Base-by-base conservation (phyloP, 495 filamentous ascomycete species). In the Glonium stellatum region DNA sequence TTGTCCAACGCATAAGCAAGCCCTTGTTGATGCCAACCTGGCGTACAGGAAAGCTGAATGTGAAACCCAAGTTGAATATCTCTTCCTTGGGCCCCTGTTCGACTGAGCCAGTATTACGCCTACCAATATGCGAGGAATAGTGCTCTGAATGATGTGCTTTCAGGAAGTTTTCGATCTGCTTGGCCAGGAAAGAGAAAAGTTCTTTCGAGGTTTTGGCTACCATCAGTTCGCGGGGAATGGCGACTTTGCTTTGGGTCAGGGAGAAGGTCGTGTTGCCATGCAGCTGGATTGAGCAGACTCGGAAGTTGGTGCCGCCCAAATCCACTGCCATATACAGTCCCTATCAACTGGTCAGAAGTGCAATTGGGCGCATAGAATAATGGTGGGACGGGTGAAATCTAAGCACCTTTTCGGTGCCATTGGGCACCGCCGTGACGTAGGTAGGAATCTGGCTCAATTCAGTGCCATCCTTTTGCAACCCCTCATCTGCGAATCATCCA, bases 271-370 rank as follows among this genome's bases (percentile, higher is more conserved):
- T 87, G 73, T 97, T 88, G 65, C 93, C 93, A 67, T 95, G 88
- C 39, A 98, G 77, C 55, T 90, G 79, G 67, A 98, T 86, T 5
- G 90, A 96, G 76, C 93, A 98, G 65, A 98, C 95, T 61, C 93
- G 87, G 76, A 97, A 96, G 73, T 98, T 98, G 61, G 93, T 98
- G 65, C 93, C 93, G 52, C 93, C 93, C 18, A 98, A 82, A 66
- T 98, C 93, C 46, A 98, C 93, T 21, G 95, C 93, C 73, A 98
- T 82, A 72, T 96, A 97, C 18, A 97, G 77, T 25, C 93, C 93
- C 91, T 96, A 63, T 27, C 56, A 4, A 18, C 1, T 9, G 13
- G 52, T 65, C 12, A 63, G 53, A 39, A 37, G 12, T 50, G 50
- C 55, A 10, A 61, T 57, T 25, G 27, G 42, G 25, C 58, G 48